Evolutionary conservation across 495 filamentous ascomycete genomes (phyloP).

Genomic region (Podospora tetraspora): DNA sequence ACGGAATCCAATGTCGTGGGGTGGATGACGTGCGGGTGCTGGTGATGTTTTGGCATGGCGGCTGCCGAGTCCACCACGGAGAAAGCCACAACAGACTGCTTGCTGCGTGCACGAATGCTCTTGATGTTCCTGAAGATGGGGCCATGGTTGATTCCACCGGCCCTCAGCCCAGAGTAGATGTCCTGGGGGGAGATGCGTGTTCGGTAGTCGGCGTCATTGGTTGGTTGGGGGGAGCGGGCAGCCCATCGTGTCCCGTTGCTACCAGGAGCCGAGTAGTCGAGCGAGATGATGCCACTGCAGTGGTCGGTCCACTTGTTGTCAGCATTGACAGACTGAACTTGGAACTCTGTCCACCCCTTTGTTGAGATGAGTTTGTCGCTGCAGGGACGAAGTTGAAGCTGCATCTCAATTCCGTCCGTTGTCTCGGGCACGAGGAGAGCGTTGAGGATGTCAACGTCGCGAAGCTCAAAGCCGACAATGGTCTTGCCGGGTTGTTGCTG

Average conservation of each 20-base stretch:
- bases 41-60: constrained; percentile 40
- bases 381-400: constrained; percentile 39
- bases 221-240: background rate
- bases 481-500: background rate
- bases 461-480: constrained; percentile 30
- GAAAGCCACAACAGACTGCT: constrained; percentile 25
- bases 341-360: constrained; percentile 31
- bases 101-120: constrained; percentile 20
- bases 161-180: constrained; percentile 28
- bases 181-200: constrained; percentile 19
- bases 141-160: constrained; percentile 34
- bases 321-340: constrained; percentile 41
- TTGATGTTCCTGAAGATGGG: constrained; percentile 36
- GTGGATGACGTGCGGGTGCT: constrained; percentile 43
- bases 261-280: constrained; percentile 18
- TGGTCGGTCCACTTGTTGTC: constrained; percentile 38
- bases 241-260: constrained; percentile 1
- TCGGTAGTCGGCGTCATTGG: constrained; percentile 20
- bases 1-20: constrained; percentile 44
- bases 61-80: constrained; percentile 34
- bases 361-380: constrained; percentile 34
- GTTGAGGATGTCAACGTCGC: constrained; percentile 38
- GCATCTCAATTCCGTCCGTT: constrained; percentile 33
- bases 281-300: constrained; percentile 30
- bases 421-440: constrained; percentile 41